Base-by-base conservation (phyloP, 1,284 basidiomycete species). In the Ganoderma meredithae region DNA sequence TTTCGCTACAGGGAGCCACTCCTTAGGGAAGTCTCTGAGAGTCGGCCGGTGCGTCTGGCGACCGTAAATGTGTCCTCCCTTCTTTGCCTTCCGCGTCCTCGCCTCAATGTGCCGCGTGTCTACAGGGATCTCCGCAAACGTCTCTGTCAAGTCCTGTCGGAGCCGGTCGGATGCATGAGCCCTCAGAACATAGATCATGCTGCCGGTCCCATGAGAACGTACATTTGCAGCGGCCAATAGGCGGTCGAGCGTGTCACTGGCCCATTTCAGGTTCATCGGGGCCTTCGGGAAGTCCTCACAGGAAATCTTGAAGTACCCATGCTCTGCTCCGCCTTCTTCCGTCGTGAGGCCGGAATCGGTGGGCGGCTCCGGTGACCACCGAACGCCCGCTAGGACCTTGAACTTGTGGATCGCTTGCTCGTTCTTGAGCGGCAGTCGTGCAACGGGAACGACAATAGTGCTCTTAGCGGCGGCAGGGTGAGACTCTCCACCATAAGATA, bases 241-340 rank as follows among this genome's bases (percentile, higher is more conserved):
- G 69, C 85, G 81, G 75, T 95, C 91, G 62, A 97, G 79, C 12
- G 88, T 85, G 75, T 96, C 94, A 74, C 91, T 92, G 27, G 90
- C 91, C 90, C 92, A 95, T 78, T 95, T 95, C 73, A 95, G 80
- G 79, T 97, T 97, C 92, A 93, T 91, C 31, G 88, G 84, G 1
- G 89, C 85, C 72, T 88, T 84, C 3, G 90, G 88, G 78, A 94
- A 95, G 77, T 92, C 88, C 74, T 96, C 95, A 77, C 93, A 94
- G 1, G 92, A 87, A 68, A 97, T 93, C 81, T 95, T 95, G 77
- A 97, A 83, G 80, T 87, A 96, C 10, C 95, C 95, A 66, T 94
- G 86, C 67, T 83, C 85, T 74, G 86, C 88, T 47, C 79, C 79
- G 43, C 81, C 79, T 62, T 84, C 82, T 22, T 77, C 69, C 25